Base-by-base conservation (phyloP, 345 rosid genomes). In the Kandelia obovata region DNA sequence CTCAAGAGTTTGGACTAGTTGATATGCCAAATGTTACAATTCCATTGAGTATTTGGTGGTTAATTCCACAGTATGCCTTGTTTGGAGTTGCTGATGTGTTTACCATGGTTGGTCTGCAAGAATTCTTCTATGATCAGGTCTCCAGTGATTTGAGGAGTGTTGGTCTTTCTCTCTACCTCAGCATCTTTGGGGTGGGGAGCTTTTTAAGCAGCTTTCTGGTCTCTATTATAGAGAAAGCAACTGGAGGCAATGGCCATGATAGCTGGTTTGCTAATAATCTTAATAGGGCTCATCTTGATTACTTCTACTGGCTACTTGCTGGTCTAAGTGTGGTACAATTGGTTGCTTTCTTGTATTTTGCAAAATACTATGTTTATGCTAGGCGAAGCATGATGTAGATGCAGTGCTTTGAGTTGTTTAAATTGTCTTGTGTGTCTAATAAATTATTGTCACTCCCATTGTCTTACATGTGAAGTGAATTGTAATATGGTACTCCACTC, bases 21-120 rank as follows among this genome's bases (percentile, higher is more conserved):
- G 71, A 68, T 58, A 51, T 58, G 55, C 71, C 64, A 28, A 39
- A 68, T 5, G 64, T 8, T 5, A 58, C 55, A 1, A 30, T 64
- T n/a, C 67, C 68, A 20, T 37, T 71, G 56, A 63, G 47, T 23
- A 56, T 71, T 53, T 71, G 74, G 74, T 71, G 74, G 74, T 31
- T 71, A 37, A 68, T 64, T 63, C 74, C 74, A 34, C 74, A 71
- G 17, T 71, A 71, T 16, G 56, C 43, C 11, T 20, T 63, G 7
- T 71, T 53, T 39, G 74, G 74, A n/a, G 19, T 63, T 26, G 25
- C 68, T 19, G 63, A 71, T 8, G 74, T 71, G 52, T 71, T 71
- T 35, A 37, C 68, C 46, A 55, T 71, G 3, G 55, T 71, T 63
- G 74, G 74, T 2, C 62, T 71, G 26, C 74, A 71, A 34, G 74